These are phyloP conservation scores for Avena sativa DNA, from an alignment of 176 grass and related monocot genomes.

Conservation along the genomic window DNA sequence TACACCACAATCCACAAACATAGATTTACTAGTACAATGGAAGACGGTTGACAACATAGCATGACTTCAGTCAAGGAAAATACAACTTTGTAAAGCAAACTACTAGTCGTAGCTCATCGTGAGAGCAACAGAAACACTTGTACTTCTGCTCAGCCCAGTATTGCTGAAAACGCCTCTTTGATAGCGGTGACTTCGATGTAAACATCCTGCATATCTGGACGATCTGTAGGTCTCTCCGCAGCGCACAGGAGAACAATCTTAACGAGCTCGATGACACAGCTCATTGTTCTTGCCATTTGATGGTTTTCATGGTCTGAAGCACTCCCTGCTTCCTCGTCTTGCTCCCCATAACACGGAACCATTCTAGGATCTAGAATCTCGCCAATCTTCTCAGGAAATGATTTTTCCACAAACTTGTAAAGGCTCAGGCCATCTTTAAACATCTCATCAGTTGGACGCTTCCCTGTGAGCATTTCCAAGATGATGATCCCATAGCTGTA, in stretches of 20 bases:
- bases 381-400: constrained; percentile 34
- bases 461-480: constrained; percentile 61
- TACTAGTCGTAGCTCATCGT: neutral
- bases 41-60: neutral
- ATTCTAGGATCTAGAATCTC: constrained; percentile 42
- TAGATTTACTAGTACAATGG: neutral
- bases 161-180: constrained; percentile 34
- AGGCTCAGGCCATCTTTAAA: constrained; percentile 56
- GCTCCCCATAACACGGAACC: neutral
- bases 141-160: neutral
- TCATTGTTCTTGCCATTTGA: neutral
- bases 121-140: neutral
- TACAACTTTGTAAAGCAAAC: neutral
- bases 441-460: constrained; percentile 49
- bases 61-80: neutral
- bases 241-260: constrained; percentile 55
- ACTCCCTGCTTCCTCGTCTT: neutral
- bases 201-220: constrained; percentile 52
- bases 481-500: constrained; percentile 63
- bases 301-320: neutral
- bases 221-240: constrained; percentile 46
- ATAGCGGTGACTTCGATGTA: constrained; percentile 40
- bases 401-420: constrained; percentile 43
- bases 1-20: neutral
- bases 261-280: constrained; percentile 35